These are phyloP conservation scores for Candida dubliniensis DNA, from an alignment of 1,139 yeast species.

Conservation along the genomic window DNA sequence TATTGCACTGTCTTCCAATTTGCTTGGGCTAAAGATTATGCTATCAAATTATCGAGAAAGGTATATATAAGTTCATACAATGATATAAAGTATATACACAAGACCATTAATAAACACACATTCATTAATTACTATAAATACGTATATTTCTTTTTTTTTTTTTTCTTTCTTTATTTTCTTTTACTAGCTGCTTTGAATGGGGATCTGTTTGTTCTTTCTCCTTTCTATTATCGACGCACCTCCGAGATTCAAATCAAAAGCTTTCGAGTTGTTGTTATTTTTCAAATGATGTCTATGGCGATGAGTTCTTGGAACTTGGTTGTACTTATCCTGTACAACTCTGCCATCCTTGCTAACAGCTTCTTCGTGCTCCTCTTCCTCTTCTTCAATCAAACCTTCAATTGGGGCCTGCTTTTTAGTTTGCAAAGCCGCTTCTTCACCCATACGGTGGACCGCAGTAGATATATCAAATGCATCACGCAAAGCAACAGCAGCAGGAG, in stretches of 20 bases:
- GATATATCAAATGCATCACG: conserved; percentile 95
- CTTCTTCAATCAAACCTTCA: conserved; percentile 37
- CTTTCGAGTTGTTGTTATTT: conserved; percentile 18
- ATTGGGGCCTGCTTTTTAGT: conserved; percentile 28
- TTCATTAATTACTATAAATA: no score
- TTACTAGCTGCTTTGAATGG: conserved; percentile 11
- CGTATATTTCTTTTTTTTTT: no score
- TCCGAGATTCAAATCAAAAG: conserved; percentile 70
- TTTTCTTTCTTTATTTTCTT: no score
- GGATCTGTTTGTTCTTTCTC: conserved; percentile 46
- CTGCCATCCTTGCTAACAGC: conserved; percentile 20
- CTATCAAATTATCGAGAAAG: no score
- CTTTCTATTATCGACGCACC: conserved; percentile 83
- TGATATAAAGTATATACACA: no score
- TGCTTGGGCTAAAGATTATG: no score
- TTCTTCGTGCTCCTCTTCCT: conserved; percentile 35
- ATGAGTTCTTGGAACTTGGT: conserved; percentile 11
- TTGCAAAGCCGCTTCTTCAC: conserved; percentile 70
- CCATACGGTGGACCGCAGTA: conserved; percentile 90
- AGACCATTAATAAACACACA: no score
- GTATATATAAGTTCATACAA: no score
- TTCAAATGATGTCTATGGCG: conserved; percentile 19
- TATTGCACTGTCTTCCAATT: neutral
- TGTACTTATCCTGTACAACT: conserved; percentile 20
- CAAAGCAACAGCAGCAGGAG: conserved; percentile 91